phyloP scores from a whole-genome alignment of 2,329 filamentous ascomycete species.

The Ophiocordyceps robertsii region DNA sequence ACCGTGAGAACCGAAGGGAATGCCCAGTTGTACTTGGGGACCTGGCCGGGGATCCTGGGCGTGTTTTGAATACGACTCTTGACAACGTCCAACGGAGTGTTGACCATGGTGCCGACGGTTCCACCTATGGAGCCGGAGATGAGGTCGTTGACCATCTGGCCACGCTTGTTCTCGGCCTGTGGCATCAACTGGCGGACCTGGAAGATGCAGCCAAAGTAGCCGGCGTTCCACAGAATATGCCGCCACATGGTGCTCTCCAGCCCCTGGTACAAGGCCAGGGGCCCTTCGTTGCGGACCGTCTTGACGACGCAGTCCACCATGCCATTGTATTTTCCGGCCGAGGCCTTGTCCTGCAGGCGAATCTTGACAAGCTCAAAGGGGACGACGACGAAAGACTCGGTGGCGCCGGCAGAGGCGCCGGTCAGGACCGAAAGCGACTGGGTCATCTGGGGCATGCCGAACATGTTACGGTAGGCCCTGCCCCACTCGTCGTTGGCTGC shows the following conservation, averaged over 20 bases:
- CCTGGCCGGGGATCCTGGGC: conserved; percentile 63
- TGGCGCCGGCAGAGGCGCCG: conserved; percentile 86
- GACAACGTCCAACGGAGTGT: conserved; percentile 94
- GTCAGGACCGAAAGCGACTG: conserved; percentile 87
- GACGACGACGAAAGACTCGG: conserved; percentile 92
- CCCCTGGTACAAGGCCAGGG: conserved; percentile 87
- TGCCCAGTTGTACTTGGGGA: conserved; percentile 98
- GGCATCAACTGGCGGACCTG: conserved; percentile 82
- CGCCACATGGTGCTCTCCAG: conserved; percentile 95
- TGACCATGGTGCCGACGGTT: conserved; percentile 76
- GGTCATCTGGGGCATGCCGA: conserved; percentile 77
- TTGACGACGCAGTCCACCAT: conserved; percentile 69
- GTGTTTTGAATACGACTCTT: conserved; percentile 98
- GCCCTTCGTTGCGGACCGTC: conserved; percentile 72
- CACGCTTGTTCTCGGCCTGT: conserved; percentile 62
- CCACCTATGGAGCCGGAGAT: conserved; percentile 79
- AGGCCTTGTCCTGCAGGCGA: conserved; percentile 87
- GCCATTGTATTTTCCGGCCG: conserved; percentile 75
- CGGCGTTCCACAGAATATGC: conserved; percentile 79
- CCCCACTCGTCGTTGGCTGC: conserved; percentile 99
- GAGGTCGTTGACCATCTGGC: conserved; percentile 77
- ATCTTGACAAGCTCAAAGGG: conserved; percentile 99
- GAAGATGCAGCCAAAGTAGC: conserved; percentile 98
- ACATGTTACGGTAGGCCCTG: conserved; percentile 77
- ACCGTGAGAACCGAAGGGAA: conserved; percentile 78